phyloP scores from a whole-genome alignment of 2,329 filamentous ascomycete genomes.

The Colletotrichum coccodes region DNA sequence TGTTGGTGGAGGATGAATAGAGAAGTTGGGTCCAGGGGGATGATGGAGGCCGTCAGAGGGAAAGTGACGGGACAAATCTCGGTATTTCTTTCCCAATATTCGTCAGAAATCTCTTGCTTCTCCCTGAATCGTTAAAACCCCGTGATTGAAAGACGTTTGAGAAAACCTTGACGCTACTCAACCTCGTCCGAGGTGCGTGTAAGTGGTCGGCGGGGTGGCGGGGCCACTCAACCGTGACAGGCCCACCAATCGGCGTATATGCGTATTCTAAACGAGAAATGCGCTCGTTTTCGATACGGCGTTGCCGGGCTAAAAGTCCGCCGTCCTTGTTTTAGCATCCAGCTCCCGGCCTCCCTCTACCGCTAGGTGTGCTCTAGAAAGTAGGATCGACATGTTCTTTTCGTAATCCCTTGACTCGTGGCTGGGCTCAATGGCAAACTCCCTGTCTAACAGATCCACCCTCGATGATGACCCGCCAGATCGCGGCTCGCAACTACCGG shows the following conservation, averaged over 20 bases:
- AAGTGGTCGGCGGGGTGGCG: slow-evolving; percentile 14
- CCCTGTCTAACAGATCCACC: background rate
- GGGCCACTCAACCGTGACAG: background rate
- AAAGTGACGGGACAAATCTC: background rate
- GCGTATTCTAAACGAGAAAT: slow-evolving; percentile 15
- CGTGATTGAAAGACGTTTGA: background rate
- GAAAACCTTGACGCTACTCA: background rate
- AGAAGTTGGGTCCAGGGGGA: background rate
- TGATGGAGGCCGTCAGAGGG: background rate
- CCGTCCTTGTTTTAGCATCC: background rate
- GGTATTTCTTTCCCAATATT: background rate
- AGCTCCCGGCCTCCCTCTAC: background rate
- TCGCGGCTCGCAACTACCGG: background rate
- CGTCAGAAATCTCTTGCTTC: background rate
- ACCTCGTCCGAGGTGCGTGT: background rate
- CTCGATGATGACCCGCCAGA: background rate
- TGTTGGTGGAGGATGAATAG: background rate
- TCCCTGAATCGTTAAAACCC: background rate
- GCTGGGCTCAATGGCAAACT: background rate
- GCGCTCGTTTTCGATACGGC: background rate
- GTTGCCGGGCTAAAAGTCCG: background rate
- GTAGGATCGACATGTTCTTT: background rate
- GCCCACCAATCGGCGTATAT: slow-evolving; percentile 4
- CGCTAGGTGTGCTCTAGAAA: background rate
- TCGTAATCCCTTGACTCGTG: background rate